These are phyloP conservation scores for Rhizopus delemar DNA, from an alignment of 371 early-diverging fungal genomes.

Conservation along the genomic window DNA sequence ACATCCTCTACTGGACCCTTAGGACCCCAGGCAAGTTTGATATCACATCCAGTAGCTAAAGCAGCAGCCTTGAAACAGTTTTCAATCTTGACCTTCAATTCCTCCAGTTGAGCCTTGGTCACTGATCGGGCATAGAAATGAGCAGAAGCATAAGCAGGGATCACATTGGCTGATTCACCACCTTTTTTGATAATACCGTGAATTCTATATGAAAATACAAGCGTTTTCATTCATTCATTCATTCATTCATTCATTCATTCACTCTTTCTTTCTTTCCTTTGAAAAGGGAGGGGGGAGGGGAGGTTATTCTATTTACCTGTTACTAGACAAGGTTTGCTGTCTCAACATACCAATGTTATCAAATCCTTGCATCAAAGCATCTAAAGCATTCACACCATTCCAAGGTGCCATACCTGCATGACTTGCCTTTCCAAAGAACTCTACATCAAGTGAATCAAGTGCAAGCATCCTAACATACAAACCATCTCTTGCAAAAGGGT, in stretches of 20 bases:
- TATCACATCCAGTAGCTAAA: constrained; percentile 64
- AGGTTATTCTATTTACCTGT: constrained; percentile 22
- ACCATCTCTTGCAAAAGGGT: constrained; percentile 30
- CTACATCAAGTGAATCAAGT: constrained; percentile 39
- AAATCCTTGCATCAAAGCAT: constrained; percentile 61
- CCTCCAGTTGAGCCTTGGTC: constrained; percentile 42
- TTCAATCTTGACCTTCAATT: constrained; percentile 46
- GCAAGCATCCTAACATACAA: constrained; percentile 39
- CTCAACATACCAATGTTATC: constrained; percentile 62
- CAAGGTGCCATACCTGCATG: constrained; percentile 55
- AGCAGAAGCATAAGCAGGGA: constrained; percentile 59
- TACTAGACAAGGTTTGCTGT: constrained; percentile 63
- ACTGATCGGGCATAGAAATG: constrained; percentile 56
- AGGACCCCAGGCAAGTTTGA: constrained; percentile 46
- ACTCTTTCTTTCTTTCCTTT: not conserved
- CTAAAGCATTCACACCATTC: constrained; percentile 75
- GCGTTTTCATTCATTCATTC: no score
- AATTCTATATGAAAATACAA: constrained; percentile 29
- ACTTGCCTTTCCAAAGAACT: constrained; percentile 60
- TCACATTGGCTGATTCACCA: constrained; percentile 37
- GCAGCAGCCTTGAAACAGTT: constrained; percentile 65
- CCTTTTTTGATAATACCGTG: constrained; percentile 58
- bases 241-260: not conserved
- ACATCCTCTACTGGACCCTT: constrained; percentile 40
- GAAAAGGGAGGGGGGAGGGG: no score